A percentile compares a stretch with the other conserved stretches of the same genome.
Conservation (phyloP, 1,284 basidiomycete genomes). For the Trichosporon sp. region DNA sequence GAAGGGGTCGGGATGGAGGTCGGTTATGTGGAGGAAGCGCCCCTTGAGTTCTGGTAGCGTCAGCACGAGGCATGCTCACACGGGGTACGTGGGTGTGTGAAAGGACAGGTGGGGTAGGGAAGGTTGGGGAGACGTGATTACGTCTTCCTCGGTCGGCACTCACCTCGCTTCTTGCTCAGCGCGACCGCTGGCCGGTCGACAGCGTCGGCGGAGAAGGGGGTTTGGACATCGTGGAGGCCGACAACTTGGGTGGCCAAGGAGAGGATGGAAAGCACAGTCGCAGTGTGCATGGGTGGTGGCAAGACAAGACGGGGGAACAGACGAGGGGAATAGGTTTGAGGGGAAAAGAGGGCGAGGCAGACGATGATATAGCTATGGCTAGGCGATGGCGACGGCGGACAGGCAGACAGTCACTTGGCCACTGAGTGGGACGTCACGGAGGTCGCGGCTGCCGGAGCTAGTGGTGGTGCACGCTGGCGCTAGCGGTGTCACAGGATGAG, state of each 20-base stretch:
- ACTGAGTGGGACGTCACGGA: background rate
- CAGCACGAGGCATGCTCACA: background rate
- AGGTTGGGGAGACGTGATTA: background rate
- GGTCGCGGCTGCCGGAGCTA: background rate
- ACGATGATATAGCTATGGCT: background rate
- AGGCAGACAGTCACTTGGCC: background rate
- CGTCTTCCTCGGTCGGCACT: background rate
- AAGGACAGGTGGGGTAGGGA: background rate
- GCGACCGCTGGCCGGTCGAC: background rate
- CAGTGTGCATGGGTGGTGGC: background rate
- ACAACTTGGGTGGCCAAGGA: background rate
- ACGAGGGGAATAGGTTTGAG: background rate
- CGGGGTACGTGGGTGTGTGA: background rate
- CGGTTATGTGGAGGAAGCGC: slow-evolving; percentile 49
- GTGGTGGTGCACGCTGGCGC: background rate
- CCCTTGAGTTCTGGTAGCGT: slow-evolving; percentile 38
- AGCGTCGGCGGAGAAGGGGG: background rate
- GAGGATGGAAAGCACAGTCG: background rate
- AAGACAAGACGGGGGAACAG: background rate
- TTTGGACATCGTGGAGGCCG: background rate
- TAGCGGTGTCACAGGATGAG: background rate
- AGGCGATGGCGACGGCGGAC: background rate
- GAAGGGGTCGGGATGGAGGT: slow-evolving; percentile 50
- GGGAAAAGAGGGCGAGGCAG: background rate
- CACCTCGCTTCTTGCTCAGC: slow-evolving; percentile 12